phyloP scores from a whole-genome alignment of 768 basidiomycete genomes.

The Tulasnella sp. region DNA sequence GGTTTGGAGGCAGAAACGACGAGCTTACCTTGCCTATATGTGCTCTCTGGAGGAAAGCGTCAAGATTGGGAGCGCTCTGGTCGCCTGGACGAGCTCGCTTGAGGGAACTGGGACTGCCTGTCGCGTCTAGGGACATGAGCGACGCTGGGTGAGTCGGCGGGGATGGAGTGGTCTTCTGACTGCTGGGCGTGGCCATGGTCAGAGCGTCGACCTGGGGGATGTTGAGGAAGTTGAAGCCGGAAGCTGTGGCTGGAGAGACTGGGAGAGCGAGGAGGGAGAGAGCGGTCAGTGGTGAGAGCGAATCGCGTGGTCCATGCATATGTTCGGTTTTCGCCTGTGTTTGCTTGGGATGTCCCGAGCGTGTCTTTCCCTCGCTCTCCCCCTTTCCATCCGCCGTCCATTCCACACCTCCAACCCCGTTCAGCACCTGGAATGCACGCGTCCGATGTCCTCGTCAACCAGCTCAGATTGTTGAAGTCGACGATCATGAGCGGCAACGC shows the following conservation, averaged over 20 bases:
- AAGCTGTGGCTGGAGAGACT: slow-evolving; percentile 46
- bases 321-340: slow-evolving; percentile 19
- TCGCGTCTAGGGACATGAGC: slow-evolving; percentile 47
- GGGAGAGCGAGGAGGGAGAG: slow-evolving; percentile 45
- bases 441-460: background rate
- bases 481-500: background rate
- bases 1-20: slow-evolving; percentile 36
- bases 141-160: slow-evolving; percentile 63
- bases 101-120: slow-evolving; percentile 48
- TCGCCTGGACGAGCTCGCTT: slow-evolving; percentile 51
- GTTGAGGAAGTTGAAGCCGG: slow-evolving; percentile 41
- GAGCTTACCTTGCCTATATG: slow-evolving; percentile 77
- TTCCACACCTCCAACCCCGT: background rate
- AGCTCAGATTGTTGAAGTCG: background rate
- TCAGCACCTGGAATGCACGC: background rate
- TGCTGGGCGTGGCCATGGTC: slow-evolving; percentile 76
- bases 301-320: slow-evolving; percentile 24
- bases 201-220: slow-evolving; percentile 33
- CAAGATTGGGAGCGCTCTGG: slow-evolving; percentile 66
- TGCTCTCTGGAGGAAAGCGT: slow-evolving; percentile 65
- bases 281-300: slow-evolving; percentile 34
- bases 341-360: slow-evolving; percentile 1
- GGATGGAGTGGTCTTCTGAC: slow-evolving; percentile 74
- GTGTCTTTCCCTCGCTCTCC: slow-evolving; percentile 21
- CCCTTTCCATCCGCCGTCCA: background rate